Evolutionary conservation across 2,329 filamentous ascomycete species (phyloP), one percentile per base, ranked within the genome.

Genomic region (Fusarium miscanthi): DNA sequence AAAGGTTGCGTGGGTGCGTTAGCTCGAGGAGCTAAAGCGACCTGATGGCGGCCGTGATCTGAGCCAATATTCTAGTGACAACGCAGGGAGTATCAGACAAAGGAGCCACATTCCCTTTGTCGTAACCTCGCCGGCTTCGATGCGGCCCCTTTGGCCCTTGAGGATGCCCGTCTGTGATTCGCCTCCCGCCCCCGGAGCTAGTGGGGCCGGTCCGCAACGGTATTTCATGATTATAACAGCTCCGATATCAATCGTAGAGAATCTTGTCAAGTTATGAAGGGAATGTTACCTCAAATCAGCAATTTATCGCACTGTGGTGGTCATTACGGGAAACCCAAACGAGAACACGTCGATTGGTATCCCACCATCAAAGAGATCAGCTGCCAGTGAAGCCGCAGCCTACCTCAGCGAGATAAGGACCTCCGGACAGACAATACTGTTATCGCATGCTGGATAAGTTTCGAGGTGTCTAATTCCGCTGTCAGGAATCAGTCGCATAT

Each of bases 21-120:
- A 74, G 71, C 70, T 58, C 37, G 12, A 35, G 61, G 58, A 63
- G 57, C 66, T 73, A 74, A 68, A 59, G 71, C 56, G 59, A 49
- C 70, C 71, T 59, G 52, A 65, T 61, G 68, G 59, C 27, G 31
- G 45, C 63, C 67, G 61, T 64, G 70, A 57, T 59, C 46, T 46
- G 59, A 43, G 27, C 70, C 71, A 72, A 64, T 74, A 69, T 65
- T 12, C 30, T n/a, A 49, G 31, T 57, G 70, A 53, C 71, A 74
- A 48, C 63, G 31, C 53, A 61, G 41, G 58, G 59, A 33, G 41
- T 56, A 63, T 54, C 19, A 42, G 45, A 33, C 25, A 73, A 43
- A 31, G 46, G 59, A 69, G 66, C 71, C 70, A 73, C 66, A 45
- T 40, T 57, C 37, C 48, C 48, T 40, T 49, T 49, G 27, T 45